Evolutionary conservation across 257 asterid genomes (phyloP).

Genomic region (Jacaranda copaia): DNA sequence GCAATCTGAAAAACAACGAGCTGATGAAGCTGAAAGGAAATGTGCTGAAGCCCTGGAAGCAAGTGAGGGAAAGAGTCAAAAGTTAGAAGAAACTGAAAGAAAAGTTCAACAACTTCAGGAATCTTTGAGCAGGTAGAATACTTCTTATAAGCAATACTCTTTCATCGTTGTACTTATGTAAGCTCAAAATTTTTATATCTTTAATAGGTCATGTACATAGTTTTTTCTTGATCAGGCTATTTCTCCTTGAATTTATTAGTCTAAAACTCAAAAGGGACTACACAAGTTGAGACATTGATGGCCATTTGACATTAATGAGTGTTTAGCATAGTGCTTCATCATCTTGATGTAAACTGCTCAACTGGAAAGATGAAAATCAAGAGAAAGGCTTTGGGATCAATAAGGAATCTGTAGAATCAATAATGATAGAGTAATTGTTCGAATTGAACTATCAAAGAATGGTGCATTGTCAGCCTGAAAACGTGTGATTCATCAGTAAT

Average conservation of each 20-base stretch:
- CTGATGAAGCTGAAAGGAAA: constrained; percentile 79
- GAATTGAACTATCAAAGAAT: too few relatives aligned
- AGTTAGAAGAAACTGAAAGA: constrained; percentile 89
- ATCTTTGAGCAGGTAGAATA: constrained; percentile 79
- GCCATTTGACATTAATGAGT: constrained; percentile 5
- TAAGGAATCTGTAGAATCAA: not conserved
- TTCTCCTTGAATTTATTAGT: constrained; percentile 17
- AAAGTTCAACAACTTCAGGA: constrained; percentile 88
- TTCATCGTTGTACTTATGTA: constrained; percentile 4
- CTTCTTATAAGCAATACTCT: constrained; percentile 17
- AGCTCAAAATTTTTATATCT: not conserved
- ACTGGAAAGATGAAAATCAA: constrained; percentile 4
- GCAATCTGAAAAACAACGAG: constrained; percentile 78
- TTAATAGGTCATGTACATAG: not conserved
- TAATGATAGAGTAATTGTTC: too few relatives aligned
- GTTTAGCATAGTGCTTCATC: not conserved
- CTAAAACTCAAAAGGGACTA: constrained; percentile 20
- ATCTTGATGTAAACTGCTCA: constrained; percentile 13
- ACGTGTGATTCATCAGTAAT: too few relatives aligned
- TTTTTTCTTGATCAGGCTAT: not conserved
- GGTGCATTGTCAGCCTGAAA: too few relatives aligned
- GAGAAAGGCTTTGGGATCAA: not conserved
- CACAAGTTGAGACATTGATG: constrained; percentile 5
- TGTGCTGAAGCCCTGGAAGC: constrained; percentile 66
- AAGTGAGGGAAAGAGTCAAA: constrained; percentile 75